Percentiles rank a stretch among this genome's conserved stretches.
Evolutionary conservation across 768 basidiomycete species (phyloP).

Genomic region (Terana coerulea): DNA sequence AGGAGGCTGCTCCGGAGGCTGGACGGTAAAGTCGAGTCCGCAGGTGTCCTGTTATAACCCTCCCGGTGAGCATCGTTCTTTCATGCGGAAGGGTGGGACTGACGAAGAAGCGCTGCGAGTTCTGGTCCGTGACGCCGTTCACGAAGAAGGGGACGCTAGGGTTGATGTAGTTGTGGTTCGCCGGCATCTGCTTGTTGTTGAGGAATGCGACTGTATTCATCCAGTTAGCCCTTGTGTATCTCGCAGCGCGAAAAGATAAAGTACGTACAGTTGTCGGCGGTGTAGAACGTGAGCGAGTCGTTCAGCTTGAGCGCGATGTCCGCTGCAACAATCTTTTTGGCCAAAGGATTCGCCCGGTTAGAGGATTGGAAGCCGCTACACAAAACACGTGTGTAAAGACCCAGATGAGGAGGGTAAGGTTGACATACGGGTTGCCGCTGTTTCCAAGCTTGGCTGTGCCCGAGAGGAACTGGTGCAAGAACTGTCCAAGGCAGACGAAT

Average conservation of each 20-base stretch:
- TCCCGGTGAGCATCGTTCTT: neutral
- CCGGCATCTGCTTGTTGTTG: constrained; percentile 26
- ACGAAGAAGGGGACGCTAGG: constrained; percentile 24
- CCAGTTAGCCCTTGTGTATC: too few relatives aligned
- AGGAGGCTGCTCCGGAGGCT: constrained; percentile 42
- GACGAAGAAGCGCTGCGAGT: constrained; percentile 33
- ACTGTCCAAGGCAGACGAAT: constrained; percentile 57
- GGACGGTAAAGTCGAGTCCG: constrained; percentile 19
- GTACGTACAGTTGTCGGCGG: constrained; percentile 48
- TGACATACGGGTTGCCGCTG: constrained; percentile 47
- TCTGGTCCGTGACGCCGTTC: constrained; percentile 27
- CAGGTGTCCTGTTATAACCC: constrained; percentile 29
- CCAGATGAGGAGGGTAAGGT: neutral
- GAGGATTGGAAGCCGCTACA: constrained; percentile 55
- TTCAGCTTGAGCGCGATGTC: constrained; percentile 45
- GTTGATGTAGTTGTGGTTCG: constrained; percentile 26
- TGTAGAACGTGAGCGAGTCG: constrained; percentile 37
- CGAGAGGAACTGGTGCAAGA: constrained; percentile 54
- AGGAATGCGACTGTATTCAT: constrained; percentile 24
- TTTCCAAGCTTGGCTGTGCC: constrained; percentile 32
- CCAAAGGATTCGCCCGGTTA: constrained; percentile 50
- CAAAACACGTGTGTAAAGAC: neutral
- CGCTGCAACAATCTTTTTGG: constrained; percentile 52
- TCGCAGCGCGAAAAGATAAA: too few relatives aligned
- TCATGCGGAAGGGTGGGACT: constrained; percentile 2